phyloP scores from a whole-genome alignment of 2,329 filamentous ascomycete species.

The Xylariaceae sp. region DNA sequence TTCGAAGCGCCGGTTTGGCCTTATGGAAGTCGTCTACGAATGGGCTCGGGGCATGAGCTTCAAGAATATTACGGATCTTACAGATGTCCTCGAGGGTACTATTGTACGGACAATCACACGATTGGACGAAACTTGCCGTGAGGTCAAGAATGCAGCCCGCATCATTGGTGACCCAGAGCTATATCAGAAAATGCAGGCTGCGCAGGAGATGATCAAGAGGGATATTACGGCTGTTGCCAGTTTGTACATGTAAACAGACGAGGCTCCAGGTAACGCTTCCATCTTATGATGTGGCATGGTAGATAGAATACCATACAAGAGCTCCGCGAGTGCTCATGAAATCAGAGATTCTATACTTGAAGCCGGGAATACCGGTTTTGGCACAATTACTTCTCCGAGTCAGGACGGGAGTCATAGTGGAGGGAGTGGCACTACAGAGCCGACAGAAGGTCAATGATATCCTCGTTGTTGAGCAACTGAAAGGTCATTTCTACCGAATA shows the following conservation, averaged over 20 bases:
- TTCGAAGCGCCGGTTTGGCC: conserved; percentile 77
- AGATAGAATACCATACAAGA: not conserved
- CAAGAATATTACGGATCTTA: conserved; percentile 93
- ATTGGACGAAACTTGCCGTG: conserved; percentile 90
- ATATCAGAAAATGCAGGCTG: conserved; percentile 94
- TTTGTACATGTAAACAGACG: conserved; percentile 64
- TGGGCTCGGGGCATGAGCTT: conserved; percentile 98
- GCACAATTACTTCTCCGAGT: not conserved
- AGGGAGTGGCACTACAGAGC: not conserved
- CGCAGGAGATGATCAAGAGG: conserved; percentile 95
- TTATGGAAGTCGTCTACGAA: conserved; percentile 97
- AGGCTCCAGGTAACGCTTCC: not conserved
- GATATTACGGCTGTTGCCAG: conserved; percentile 89
- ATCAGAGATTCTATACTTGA: not conserved
- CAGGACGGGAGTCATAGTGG: not conserved
- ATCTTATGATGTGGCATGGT: not conserved
- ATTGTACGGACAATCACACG: conserved; percentile 93
- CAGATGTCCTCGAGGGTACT: conserved; percentile 93
- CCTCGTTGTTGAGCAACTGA: no score
- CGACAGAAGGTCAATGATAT: not conserved
- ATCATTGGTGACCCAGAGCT: conserved; percentile 91
- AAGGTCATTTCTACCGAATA: no score
- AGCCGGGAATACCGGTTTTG: not conserved
- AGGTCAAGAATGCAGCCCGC: conserved; percentile 94
- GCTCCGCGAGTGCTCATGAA: not conserved